Evolutionary conservation across 495 filamentous ascomycete genomes (phyloP).

Genomic region (Neurospora sp.): DNA sequence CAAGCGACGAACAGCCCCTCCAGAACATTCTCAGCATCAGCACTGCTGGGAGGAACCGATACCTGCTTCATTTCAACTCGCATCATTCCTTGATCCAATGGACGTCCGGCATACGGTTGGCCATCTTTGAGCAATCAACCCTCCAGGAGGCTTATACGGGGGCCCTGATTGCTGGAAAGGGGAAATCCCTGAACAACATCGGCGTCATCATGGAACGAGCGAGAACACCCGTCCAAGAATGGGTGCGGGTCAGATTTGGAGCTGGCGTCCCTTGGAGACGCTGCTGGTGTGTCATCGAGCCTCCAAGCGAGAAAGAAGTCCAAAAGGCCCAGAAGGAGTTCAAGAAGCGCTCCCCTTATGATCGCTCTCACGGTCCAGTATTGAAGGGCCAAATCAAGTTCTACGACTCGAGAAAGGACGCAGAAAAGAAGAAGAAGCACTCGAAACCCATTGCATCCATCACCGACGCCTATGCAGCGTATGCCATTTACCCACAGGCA

Average conservation of each 20-base stretch:
- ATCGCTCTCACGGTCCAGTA: conserved; percentile 49
- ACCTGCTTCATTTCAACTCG: conserved; percentile 91
- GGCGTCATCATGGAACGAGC: conserved; percentile 72
- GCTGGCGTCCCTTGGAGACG: conserved; percentile 93
- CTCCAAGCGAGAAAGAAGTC: conserved; percentile 85
- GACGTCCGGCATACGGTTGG: conserved; percentile 87
- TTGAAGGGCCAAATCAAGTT: conserved; percentile 87
- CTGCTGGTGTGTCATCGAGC: conserved; percentile 90
- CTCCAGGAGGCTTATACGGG: conserved; percentile 96
- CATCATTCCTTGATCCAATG: conserved; percentile 88
- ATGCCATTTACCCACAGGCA: conserved; percentile 90
- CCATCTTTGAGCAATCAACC: conserved; percentile 90
- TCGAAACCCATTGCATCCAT: conserved; percentile 81
- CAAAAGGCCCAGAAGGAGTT: conserved; percentile 70
- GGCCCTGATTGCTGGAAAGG: conserved; percentile 90
- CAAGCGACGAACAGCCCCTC: conserved; percentile 61
- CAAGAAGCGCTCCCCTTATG: conserved; percentile 81
- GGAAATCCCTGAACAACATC: conserved; percentile 79
- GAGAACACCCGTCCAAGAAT: conserved; percentile 72
- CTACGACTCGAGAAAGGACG: conserved; percentile 61
- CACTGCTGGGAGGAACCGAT: conserved; percentile 90
- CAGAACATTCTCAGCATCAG: conserved; percentile 93
- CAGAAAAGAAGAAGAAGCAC: conserved; percentile 82
- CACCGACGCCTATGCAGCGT: conserved; percentile 80
- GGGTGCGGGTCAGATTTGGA: conserved; percentile 91